Base-by-base conservation (phyloP, 164 flowering plant genomes). In the Berberis vulgaris region DNA sequence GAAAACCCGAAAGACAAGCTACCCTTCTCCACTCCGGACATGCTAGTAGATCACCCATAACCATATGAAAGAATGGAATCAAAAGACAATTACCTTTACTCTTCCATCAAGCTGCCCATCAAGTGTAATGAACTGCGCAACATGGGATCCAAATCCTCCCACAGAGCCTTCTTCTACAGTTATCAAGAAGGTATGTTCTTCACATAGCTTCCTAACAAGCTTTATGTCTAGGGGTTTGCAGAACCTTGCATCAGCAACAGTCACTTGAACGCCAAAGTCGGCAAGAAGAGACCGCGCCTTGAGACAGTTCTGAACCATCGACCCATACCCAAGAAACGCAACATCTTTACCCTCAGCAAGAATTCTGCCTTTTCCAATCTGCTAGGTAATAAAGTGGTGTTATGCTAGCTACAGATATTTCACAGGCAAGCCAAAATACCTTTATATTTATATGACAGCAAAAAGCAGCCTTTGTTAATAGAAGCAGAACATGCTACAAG, bases 231-330 rank as follows among this genome's bases (percentile, higher is more conserved):
- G 90, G 40, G 98, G 98, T 76, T 92, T 92, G 82, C 96, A 87
- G 71, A 92, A 92, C 76, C 96, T 84, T 43, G 96, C 98, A 81
- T 92, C 95, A 4, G 96, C 98, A 67, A 92, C 98, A 12, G 98
- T 92, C 46, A 87, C 90, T 45, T 80, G 74, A 65, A 89, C 72
- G 26, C 96, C 98, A 67, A 87, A 83, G 74, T 72, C 70, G 62
- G 87, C 76, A 53, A 92, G 91, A 70, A 89, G 84, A 56, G 89
- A 74, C 54, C 71, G 83, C 60, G 98, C 96, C 63, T 82, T 81
- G 3, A 89, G 86, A 73, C 98, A 92, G 69, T 92, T 92, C 74
- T 86, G 95, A 66, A 92, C 98, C 98, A 92, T 92, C 62, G 83
- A 77, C 40, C 98, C 98, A 56, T 82, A 92, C 40, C 95, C 98